Percentiles rank a stretch among this genome's conserved stretches.
Conservation (phyloP, 2,329 filamentous ascomycete genomes). For the Chaetomium strumarium region DNA sequence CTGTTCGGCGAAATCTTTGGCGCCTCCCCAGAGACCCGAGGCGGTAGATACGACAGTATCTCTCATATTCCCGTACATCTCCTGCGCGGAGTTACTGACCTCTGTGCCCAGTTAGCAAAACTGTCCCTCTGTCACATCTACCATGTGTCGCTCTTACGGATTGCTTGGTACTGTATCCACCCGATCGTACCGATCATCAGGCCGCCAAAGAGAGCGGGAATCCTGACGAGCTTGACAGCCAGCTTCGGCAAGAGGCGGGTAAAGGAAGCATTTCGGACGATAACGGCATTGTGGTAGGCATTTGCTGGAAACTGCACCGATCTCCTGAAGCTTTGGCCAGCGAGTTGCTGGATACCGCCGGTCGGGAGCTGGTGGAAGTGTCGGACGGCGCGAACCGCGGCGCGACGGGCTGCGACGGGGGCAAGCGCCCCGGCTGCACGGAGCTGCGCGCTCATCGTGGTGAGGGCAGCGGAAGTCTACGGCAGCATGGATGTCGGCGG, state of each 20-base stretch:
- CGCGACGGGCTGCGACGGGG: slow-evolving; percentile 59
- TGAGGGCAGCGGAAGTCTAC: slow-evolving; percentile 23
- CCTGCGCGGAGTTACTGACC: slow-evolving; percentile 70
- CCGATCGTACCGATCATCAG: slow-evolving; percentile 79
- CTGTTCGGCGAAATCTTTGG: slow-evolving; percentile 70
- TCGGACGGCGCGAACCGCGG: slow-evolving; percentile 49
- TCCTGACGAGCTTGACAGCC: slow-evolving; percentile 78
- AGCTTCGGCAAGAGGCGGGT: slow-evolving; percentile 71
- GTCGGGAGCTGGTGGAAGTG: slow-evolving; percentile 62
- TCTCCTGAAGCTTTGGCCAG: slow-evolving; percentile 53
- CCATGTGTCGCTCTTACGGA: slow-evolving; percentile 52
- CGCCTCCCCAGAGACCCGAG: slow-evolving; percentile 62
- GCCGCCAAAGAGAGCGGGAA: slow-evolving; percentile 89
- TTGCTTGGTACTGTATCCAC: slow-evolving; percentile 94
- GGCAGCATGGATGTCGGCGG: slow-evolving; percentile 4
- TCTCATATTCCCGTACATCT: slow-evolving; percentile 66
- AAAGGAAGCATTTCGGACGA: slow-evolving; percentile 59
- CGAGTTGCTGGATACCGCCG: slow-evolving; percentile 62
- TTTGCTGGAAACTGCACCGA: slow-evolving; percentile 76
- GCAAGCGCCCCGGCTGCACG: slow-evolving; percentile 63
- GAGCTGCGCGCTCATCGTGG: slow-evolving; percentile 64
- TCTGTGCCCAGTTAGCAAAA: slow-evolving; percentile 38
- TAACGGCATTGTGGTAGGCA: slow-evolving; percentile 73
- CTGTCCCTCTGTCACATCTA: neutral
- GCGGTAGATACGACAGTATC: slow-evolving; percentile 67